These are phyloP conservation scores for Penicillium paxilli DNA, from an alignment of 495 filamentous ascomycete genomes.

Conservation along the genomic window DNA sequence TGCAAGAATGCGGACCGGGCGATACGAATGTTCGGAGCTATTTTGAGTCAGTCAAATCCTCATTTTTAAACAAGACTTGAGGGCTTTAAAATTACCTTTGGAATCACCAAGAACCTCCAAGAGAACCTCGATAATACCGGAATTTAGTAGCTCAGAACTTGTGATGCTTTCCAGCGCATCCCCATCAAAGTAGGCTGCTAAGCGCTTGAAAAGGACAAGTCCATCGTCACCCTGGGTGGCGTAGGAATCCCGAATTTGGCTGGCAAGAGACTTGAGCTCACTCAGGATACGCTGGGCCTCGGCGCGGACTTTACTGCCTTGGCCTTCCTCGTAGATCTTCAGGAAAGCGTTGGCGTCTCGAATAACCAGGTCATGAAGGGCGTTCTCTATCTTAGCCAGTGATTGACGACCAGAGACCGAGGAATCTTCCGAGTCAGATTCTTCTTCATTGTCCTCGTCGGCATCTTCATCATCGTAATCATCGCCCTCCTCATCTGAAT, in stretches of 20 bases:
- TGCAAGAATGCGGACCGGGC: constrained; percentile 84
- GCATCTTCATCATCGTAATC: constrained; percentile 61
- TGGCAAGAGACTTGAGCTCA: constrained; percentile 68
- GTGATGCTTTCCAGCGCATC: constrained; percentile 90
- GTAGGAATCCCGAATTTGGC: constrained; percentile 70
- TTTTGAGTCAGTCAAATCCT: not conserved
- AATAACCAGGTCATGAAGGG: constrained; percentile 72
- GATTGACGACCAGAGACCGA: constrained; percentile 50
- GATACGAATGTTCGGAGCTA: constrained; percentile 38
- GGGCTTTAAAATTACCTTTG: constrained; percentile 29
- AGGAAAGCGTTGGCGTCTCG: constrained; percentile 78
- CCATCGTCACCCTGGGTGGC: constrained; percentile 50
- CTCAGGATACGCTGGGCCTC: constrained; percentile 75
- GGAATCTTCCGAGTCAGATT: constrained; percentile 68
- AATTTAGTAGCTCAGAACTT: constrained; percentile 92
- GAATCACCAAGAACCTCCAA: constrained; percentile 77
- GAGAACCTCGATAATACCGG: constrained; percentile 80
- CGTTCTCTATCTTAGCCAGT: constrained; percentile 51
- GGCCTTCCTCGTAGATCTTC: constrained; percentile 75
- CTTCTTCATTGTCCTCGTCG: constrained; percentile 62
- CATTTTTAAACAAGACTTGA: not conserved
- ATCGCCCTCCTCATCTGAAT: constrained; percentile 57
- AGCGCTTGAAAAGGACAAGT: constrained; percentile 64
- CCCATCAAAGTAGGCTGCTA: constrained; percentile 87
- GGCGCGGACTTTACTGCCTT: constrained; percentile 68